Evolutionary conservation across 306 rosid genomes (phyloP), one percentile per base, ranked within the genome.

Genomic region (Echinosophora koreensis): DNA sequence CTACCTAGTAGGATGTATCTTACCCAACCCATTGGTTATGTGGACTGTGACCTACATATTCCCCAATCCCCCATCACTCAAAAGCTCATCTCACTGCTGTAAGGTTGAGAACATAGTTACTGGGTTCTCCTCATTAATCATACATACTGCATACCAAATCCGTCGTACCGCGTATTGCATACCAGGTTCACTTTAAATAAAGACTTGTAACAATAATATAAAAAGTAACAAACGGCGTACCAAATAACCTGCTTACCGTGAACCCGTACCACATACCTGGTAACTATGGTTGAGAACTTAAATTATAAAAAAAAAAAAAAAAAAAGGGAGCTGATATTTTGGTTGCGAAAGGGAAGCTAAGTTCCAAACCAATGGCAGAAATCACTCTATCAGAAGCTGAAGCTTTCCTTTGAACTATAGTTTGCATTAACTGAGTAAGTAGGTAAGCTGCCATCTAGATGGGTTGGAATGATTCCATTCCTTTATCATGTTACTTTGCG

Each of bases 31-130:
- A 44, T 69, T 77, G 81, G 72, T 77, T 73, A 55, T 57, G 77
- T 0, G 22, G 85, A 66, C 80, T 78, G 72, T 12, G 76, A 79
- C 77, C 83, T 74, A 57, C 57, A 65, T 69, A 84, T 85, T 81
- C 85, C 80, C 71, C 77, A 69, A 39, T 67, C 12, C 80, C 71
- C 77, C 72, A 39, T 67, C 12, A 56, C 67, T 76, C 37, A 68
- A 65, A 22, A 22, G 66, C 80, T 60, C 71, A 50, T 27, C 44
- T 61, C 50, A 13, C 30, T 22, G 10, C 54, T 42, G 77, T 64
- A 52, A 30, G 41, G 37, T 51, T 65, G 57, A 60, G 39, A 22
- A 22, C 22, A 22, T 22, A 22, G 22, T 22, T 22, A 22, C 22
- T 22, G 22, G 22, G 22, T 22, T 22, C 22, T 22, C 22, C 22